Percentiles rank a stretch among this genome's conserved stretches.
phyloP scores from a whole-genome alignment of 441 rosid genomes.

The Aquilaria agallochum region DNA sequence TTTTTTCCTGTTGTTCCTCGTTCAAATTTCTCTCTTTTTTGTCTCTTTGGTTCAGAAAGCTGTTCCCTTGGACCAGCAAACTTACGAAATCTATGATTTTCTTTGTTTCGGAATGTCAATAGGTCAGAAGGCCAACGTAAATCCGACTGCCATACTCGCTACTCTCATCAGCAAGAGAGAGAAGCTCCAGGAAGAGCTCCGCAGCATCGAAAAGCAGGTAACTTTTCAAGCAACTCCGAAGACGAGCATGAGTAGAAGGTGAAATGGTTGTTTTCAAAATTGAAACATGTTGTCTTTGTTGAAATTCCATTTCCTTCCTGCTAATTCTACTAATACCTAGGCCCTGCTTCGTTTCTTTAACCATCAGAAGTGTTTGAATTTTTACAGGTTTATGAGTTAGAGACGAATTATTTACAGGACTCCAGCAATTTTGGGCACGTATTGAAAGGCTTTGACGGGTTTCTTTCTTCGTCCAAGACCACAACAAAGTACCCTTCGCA shows the following conservation, averaged over 20 bases:
- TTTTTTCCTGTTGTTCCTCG: neutral
- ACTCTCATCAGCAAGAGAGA: slow-evolving; percentile 24
- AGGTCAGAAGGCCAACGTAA: slow-evolving; percentile 22
- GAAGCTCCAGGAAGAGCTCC: slow-evolving; percentile 29
- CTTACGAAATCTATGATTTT: neutral
- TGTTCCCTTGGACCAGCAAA: neutral
- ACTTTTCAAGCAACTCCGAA: neutral
- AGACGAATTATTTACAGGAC: slow-evolving; percentile 41
- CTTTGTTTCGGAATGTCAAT: slow-evolving; percentile 7
- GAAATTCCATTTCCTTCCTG: too few relatives aligned
- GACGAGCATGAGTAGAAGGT: neutral
- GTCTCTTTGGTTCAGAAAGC: too few relatives aligned
- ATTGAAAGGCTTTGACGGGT: slow-evolving; percentile 43
- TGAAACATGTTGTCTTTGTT: neutral
- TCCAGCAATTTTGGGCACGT: slow-evolving; percentile 35
- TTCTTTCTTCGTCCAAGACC: slow-evolving; percentile 42
- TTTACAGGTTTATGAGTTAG: slow-evolving; percentile 37
- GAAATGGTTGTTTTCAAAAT: neutral
- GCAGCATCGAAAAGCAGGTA: slow-evolving; percentile 31
- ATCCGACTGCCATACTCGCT: slow-evolving; percentile 21
- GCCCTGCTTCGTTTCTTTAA: neutral
- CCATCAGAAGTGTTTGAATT: neutral
- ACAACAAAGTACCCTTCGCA: slow-evolving; percentile 24
- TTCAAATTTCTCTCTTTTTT: neutral
- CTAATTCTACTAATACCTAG: neutral